Evolutionary conservation across 176 grass and related monocot genomes (phyloP), one percentile per base, ranked within the genome.

Genomic region (Eremochloa ophiuroides): DNA sequence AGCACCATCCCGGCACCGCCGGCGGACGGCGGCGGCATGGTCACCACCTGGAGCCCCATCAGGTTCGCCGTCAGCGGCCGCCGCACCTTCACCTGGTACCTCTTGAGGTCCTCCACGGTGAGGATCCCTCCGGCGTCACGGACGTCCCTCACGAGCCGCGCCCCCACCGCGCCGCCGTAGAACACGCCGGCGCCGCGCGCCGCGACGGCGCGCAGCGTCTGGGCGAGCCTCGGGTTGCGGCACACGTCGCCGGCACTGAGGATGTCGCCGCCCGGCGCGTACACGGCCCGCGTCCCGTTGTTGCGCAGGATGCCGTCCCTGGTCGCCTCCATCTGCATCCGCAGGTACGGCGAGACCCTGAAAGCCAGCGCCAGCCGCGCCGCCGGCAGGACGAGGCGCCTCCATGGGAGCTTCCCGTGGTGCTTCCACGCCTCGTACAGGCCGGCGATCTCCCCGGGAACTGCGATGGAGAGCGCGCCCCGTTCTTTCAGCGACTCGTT

Each of bases 341-440:
- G 79, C n/a, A 98, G 93, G 55, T 98, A 98, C 22, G 86, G 95
- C 5, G 92, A 95, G 35, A 98, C 31, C 60, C 2, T 62, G 75
- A 98, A 98, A 43, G 86, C 95, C 62, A 40, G 10, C 10, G 95
- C 95, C 5, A 98, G 64, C 30, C 79, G 69, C 42, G 85, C 89
- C 1, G 95, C 74, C 7, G 95, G 92, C 30, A 61, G 59, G 27
- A 98, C 83, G 53, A 98, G 82, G 6, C 72, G 81, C 53, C 74
- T 77, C 95, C 95, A 98, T 17, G 92, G 90, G 40, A 98, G 95
- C 74, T 86, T 93, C 30, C 95, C 92, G 33, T 98, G 89, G n/a
- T 58, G 79, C 40, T 82, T 94, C 95, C 95, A 98, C 17, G 90
- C 90, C 55, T 73, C 78, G 71, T 98, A 71, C 7, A 98, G 87